Evolutionary conservation across 441 rosid species (phyloP).

Genomic region (Erodium moschatum): DNA sequence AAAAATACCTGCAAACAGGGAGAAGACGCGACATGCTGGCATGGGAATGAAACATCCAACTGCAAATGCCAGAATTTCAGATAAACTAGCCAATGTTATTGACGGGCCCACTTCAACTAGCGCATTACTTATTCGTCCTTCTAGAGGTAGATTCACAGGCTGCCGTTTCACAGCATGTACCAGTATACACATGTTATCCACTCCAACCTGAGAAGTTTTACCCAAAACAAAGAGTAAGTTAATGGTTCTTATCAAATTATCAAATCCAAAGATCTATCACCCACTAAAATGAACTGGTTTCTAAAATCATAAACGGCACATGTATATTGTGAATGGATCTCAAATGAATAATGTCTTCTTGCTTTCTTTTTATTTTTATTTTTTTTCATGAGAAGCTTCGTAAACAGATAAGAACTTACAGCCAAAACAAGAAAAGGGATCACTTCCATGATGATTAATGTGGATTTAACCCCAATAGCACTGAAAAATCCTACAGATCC

Average conservation of each 20-base stretch:
- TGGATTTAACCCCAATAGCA: conserved; percentile 56
- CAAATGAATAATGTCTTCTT: too few species aligned
- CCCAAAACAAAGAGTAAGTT: background rate
- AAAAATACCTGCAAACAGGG: conserved; percentile 59
- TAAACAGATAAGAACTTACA: conserved; percentile 36
- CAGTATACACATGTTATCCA: conserved; percentile 76
- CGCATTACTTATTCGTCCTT: conserved; percentile 58
- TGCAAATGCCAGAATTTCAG: conserved; percentile 69
- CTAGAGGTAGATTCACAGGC: conserved; percentile 40
- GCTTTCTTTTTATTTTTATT: too few species aligned
- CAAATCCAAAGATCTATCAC: too few species aligned
- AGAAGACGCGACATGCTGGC: conserved; percentile 82
- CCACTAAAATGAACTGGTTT: too few species aligned
- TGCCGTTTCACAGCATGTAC: conserved; percentile 70
- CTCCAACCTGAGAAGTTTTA: conserved; percentile 49
- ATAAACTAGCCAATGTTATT: conserved; percentile 64
- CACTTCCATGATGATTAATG: conserved; percentile 77
- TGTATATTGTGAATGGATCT: too few species aligned
- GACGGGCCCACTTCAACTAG: conserved; percentile 76
- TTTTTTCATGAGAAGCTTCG: too few species aligned
- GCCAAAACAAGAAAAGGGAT: conserved; percentile 74
- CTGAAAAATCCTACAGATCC: conserved; percentile 73
- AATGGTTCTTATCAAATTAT: too few species aligned
- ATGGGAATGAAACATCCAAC: conserved; percentile 68
- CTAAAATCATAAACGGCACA: too few species aligned